phyloP scores from a whole-genome alignment of 2,329 filamentous ascomycete genomes.

The Sporothrix mexicana region DNA sequence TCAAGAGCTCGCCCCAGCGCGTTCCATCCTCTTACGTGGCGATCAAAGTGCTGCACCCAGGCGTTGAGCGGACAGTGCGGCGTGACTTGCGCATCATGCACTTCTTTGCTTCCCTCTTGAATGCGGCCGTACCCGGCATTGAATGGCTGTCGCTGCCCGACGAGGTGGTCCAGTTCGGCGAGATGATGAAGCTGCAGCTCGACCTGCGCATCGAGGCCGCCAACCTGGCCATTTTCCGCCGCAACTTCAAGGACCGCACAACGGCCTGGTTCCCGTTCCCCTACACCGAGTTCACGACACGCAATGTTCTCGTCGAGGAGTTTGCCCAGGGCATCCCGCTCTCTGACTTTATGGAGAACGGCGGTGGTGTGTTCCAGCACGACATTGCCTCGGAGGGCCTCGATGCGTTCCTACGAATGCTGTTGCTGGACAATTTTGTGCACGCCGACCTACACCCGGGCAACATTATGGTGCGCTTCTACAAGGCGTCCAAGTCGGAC shows the following conservation, averaged over 20 bases:
- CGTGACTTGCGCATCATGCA: slow-evolving; percentile 92
- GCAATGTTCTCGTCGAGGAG: slow-evolving; percentile 91
- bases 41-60: slow-evolving; percentile 92
- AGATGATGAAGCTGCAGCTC: slow-evolving; percentile 98
- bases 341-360: slow-evolving; percentile 86
- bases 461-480: slow-evolving; percentile 99
- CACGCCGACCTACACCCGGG: slow-evolving; percentile 96
- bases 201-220: slow-evolving; percentile 94
- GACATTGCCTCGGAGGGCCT: slow-evolving; percentile 95
- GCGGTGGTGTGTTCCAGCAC: slow-evolving; percentile 88
- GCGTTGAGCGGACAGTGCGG: slow-evolving; percentile 87
- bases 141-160: slow-evolving; percentile 97
- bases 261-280: slow-evolving; percentile 98
- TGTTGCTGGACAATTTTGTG: slow-evolving; percentile 96
- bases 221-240: slow-evolving; percentile 85
- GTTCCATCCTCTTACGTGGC: slow-evolving; percentile 93
- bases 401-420: slow-evolving; percentile 94
- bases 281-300: slow-evolving; percentile 88
- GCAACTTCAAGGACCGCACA: slow-evolving; percentile 85
- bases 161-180: slow-evolving; percentile 90
- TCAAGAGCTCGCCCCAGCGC: slow-evolving; percentile 84
- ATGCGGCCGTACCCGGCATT: slow-evolving; percentile 85
- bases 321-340: slow-evolving; percentile 94
- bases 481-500: slow-evolving; percentile 76
- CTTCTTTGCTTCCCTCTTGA: slow-evolving; percentile 84